A percentile compares a stretch with the other conserved stretches of the same genome.
These are phyloP conservation scores for Tricholoma saponaceum DNA, from an alignment of 768 basidiomycete genomes.

Conservation along the genomic window DNA sequence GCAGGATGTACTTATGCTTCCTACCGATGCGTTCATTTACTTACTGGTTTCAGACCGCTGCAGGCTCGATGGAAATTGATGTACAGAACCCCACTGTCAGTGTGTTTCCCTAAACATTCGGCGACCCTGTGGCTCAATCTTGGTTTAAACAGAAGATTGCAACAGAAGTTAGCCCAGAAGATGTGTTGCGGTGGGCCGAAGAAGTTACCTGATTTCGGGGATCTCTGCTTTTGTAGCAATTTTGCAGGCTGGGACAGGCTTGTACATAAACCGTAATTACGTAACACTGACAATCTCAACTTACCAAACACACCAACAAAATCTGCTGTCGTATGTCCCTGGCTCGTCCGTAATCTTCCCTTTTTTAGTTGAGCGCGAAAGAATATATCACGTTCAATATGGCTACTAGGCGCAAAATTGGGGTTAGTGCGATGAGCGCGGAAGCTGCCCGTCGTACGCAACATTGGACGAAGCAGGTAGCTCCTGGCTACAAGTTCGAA, in stretches of 20 bases:
- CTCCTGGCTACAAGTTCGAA: constrained; percentile 56
- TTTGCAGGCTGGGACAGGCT: too few species aligned
- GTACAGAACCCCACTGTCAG: background rate
- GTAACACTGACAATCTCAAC: too few species aligned
- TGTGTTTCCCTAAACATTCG: background rate
- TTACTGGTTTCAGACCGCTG: background rate
- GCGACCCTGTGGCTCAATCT: background rate
- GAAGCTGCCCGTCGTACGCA: constrained; percentile 84
- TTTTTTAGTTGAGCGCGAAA: background rate
- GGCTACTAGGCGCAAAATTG: constrained; percentile 74
- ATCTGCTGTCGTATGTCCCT: too few species aligned
- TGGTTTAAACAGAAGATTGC: background rate
- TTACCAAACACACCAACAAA: too few species aligned
- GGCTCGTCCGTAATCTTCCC: too few species aligned
- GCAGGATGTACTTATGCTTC: background rate
- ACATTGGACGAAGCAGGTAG: constrained; percentile 79
- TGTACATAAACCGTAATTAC: too few species aligned
- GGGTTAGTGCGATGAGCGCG: constrained; percentile 70
- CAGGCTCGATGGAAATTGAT: background rate
- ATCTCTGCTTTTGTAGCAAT: too few species aligned
- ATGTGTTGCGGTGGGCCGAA: constrained; percentile 59
- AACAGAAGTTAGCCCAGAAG: constrained; percentile 26
- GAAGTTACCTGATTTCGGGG: constrained; percentile 25
- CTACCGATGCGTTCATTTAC: background rate
- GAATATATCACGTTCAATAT: too few species aligned